Base-by-base conservation (phyloP, 768 basidiomycete genomes). In the Macrocybe gigantea region DNA sequence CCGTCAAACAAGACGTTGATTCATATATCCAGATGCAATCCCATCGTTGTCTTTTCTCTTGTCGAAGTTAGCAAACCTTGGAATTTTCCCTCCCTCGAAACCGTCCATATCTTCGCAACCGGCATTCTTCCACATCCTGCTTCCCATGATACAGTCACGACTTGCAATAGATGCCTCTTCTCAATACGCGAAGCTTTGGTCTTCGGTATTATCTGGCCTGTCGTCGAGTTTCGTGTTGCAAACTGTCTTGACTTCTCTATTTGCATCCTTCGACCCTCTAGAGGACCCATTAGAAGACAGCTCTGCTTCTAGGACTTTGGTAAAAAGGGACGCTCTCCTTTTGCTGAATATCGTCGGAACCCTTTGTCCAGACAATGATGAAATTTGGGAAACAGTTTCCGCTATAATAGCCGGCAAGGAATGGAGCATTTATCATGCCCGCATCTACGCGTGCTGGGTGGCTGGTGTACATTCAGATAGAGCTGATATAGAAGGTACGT, bases 361-460 rank as follows among this genome's bases (percentile, higher is more conserved):
- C 2, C 54, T 80, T 12, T 57, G 43, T 0, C 64, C 73, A 42
- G 67, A 70, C 13, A 66, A 70, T 7, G 55, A 64, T 8, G 79
- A 83, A 50, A 50, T 82, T 13, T 82, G 80, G 76, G 72, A 81
- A 46, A 64, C 63, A 40, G 59, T 65, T 7, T 64, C 66, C 1
- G 73, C 76, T 2, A 68, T 83, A 2, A 65, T 83, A 2, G 53
- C 84, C 7, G 68, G 69, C 6, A 78, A 78, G 33, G 72, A 74
- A 7, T 92, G 88, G 85, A 63, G 64, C 45, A 71, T 80, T 54
- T 70, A 69, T 5, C 65, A 80, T 50, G 77, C 80, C 15, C 74
- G 85, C 32, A 70, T 85, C 31, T 81, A 88, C 49, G 74, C 82
- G 0, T 82, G 81, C 50, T 93, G 90, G 89, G 57, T 80, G 2